A percentile compares a stretch with the other conserved stretches of the same genome.
Conservation (phyloP, 2,329 filamentous ascomycete species). For the Ascochyta lentis region DNA sequence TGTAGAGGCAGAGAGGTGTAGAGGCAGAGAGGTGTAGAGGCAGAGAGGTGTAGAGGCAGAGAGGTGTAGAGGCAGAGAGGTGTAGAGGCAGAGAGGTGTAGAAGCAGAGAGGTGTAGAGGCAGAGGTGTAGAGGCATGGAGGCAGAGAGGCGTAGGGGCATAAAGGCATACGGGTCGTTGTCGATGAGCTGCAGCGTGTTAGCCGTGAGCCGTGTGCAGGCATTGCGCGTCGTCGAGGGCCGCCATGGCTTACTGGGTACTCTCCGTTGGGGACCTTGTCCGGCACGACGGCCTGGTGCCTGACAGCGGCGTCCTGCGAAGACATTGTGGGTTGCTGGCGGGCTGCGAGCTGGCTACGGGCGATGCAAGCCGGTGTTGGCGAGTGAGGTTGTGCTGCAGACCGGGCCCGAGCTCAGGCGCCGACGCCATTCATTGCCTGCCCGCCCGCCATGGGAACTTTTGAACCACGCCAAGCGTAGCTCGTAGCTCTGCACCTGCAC, state of each 20-base stretch:
- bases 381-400: slow-evolving; percentile 21
- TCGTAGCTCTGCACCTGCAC: background rate
- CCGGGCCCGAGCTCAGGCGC: background rate
- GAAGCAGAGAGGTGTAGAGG: too few species aligned
- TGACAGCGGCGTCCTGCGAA: slow-evolving; percentile 33
- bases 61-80: too few species aligned
- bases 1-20: too few species aligned
- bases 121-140: too few species aligned
- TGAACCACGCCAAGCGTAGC: slow-evolving; percentile 3
- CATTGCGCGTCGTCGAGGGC: slow-evolving; percentile 30
- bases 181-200: slow-evolving; percentile 81
- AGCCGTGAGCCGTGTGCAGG: slow-evolving; percentile 22
- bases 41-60: too few species aligned
- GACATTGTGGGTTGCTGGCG: slow-evolving; percentile 39
- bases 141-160: too few species aligned
- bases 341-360: slow-evolving; percentile 9
- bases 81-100: too few species aligned
- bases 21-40: too few species aligned
- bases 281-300: slow-evolving; percentile 63
- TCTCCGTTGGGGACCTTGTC: slow-evolving; percentile 82
- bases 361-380: background rate
- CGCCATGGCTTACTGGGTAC: slow-evolving; percentile 74
- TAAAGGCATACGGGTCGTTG: slow-evolving; percentile 84
- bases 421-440: background rate
- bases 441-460: background rate